These are phyloP conservation scores for Geotrichum bryndzae DNA, from an alignment of 1,139 yeast genomes.

Conservation along the genomic window DNA sequence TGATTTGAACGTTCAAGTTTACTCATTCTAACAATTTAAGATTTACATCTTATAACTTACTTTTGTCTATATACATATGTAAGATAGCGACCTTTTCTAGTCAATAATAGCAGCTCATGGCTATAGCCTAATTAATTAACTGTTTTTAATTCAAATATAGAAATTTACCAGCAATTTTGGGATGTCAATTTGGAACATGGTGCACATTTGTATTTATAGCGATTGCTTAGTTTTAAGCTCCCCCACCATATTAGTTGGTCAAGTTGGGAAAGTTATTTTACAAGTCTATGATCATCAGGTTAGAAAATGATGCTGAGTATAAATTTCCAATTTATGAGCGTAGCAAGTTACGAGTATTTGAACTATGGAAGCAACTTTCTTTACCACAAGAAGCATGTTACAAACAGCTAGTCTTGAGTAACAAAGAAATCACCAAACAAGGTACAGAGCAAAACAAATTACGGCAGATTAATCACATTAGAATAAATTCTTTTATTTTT, in stretches of 20 bases:
- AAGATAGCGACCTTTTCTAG: background rate
- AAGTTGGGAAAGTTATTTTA: background rate
- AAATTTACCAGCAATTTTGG: too few relatives aligned
- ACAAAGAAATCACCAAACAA: background rate
- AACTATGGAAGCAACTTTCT: background rate
- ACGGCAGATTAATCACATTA: constrained; percentile 13
- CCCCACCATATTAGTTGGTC: background rate
- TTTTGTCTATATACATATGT: background rate
- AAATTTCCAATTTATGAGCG: background rate
- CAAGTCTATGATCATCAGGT: background rate
- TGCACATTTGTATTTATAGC: too few relatives aligned
- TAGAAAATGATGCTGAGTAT: too few relatives aligned
- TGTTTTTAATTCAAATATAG: too few relatives aligned
- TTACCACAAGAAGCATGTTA: background rate
- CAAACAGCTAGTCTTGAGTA: background rate
- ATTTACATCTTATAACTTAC: background rate
- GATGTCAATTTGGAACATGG: too few relatives aligned
- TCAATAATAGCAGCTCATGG: too few relatives aligned
- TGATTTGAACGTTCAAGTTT: background rate
- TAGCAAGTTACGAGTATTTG: background rate
- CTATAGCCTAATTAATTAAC: too few relatives aligned
- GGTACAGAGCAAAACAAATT: background rate
- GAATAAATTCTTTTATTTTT: constrained; percentile 17
- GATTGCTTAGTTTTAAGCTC: background rate
- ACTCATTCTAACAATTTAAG: background rate